These are phyloP conservation scores for Metarhizium anisopliae DNA, from an alignment of 2,329 filamentous ascomycete species.

Conservation along the genomic window DNA sequence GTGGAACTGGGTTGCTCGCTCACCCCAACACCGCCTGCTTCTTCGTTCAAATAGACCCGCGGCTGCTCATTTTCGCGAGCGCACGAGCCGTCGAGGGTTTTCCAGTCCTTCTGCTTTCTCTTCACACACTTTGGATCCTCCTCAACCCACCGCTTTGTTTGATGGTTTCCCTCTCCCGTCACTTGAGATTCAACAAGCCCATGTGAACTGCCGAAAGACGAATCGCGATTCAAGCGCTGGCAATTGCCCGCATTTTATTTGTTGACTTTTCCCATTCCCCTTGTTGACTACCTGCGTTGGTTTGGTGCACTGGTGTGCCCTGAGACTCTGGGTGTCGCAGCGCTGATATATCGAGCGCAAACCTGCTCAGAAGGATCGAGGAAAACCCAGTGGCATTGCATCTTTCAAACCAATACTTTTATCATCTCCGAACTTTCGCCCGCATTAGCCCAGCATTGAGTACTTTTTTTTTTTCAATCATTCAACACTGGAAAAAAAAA, in stretches of 20 bases:
- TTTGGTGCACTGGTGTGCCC: background rate
- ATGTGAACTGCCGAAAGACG: no score
- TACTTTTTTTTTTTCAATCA: background rate
- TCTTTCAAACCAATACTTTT: background rate
- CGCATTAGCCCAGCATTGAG: background rate
- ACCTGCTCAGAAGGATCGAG: background rate
- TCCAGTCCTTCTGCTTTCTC: background rate
- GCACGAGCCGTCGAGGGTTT: background rate
- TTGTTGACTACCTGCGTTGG: background rate
- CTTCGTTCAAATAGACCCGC: constrained; percentile 6
- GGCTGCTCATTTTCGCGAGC: constrained; percentile 3
- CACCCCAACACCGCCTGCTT: constrained; percentile 6
- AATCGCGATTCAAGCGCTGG: background rate
- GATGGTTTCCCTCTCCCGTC: background rate
- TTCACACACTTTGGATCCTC: background rate
- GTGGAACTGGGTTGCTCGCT: constrained; percentile 20
- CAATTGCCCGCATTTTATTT: background rate
- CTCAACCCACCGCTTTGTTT: background rate
- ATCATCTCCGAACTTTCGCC: background rate
- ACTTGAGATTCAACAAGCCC: no score
- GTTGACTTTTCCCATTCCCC: background rate
- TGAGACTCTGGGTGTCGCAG: constrained; percentile 1
- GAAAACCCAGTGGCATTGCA: background rate
- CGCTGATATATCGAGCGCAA: background rate
- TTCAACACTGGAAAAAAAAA: background rate